Percentiles rank a stretch among this genome's conserved stretches.
These are phyloP conservation scores for Barnettozyma populi DNA, from an alignment of 805 yeast species.

Conservation along the genomic window DNA sequence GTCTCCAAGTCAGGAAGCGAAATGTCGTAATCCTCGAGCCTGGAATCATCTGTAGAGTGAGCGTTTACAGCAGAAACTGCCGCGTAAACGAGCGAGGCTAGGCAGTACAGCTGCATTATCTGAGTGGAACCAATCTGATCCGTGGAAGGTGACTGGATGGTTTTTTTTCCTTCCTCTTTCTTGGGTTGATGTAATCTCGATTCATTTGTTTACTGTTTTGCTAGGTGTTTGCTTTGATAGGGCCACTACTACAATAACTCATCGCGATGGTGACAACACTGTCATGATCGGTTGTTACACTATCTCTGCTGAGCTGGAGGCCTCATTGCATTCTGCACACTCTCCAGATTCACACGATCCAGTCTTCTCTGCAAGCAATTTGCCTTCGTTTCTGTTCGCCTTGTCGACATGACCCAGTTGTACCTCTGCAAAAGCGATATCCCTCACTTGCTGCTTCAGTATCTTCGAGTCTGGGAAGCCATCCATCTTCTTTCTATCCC, in stretches of 20 bases:
- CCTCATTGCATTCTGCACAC: conserved; percentile 19
- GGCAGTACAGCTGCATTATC: not conserved
- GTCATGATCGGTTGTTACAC: too few relatives aligned
- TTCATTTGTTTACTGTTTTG: too few relatives aligned
- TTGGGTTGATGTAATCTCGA: too few relatives aligned
- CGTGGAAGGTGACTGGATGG: too few relatives aligned
- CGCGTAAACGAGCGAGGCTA: not conserved
- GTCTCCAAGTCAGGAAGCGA: conserved; percentile 37
- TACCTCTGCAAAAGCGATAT: conserved; percentile 47
- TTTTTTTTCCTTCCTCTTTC: too few relatives aligned
- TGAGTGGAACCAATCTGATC: too few relatives aligned
- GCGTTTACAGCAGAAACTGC: conserved; percentile 5
- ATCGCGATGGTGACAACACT: too few relatives aligned
- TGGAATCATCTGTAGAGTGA: conserved; percentile 21
- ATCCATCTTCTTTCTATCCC: conserved; percentile 58
- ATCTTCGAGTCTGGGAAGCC: conserved; percentile 89
- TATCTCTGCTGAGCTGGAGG: too few relatives aligned
- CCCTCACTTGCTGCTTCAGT: conserved; percentile 62
- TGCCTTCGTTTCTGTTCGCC: conserved; percentile 17
- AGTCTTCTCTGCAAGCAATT: conserved; percentile 5
- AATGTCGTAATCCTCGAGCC: conserved; percentile 23
- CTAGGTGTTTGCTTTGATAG: not conserved
- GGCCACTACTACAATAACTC: conserved; percentile 1
- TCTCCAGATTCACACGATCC: conserved; percentile 3
- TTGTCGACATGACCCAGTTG: conserved; percentile 62